A percentile compares a stretch with the other conserved stretches of the same genome.
These are phyloP conservation scores for Zygoascus hellenicus DNA, from an alignment of 1,139 yeast species.

Conservation along the genomic window DNA sequence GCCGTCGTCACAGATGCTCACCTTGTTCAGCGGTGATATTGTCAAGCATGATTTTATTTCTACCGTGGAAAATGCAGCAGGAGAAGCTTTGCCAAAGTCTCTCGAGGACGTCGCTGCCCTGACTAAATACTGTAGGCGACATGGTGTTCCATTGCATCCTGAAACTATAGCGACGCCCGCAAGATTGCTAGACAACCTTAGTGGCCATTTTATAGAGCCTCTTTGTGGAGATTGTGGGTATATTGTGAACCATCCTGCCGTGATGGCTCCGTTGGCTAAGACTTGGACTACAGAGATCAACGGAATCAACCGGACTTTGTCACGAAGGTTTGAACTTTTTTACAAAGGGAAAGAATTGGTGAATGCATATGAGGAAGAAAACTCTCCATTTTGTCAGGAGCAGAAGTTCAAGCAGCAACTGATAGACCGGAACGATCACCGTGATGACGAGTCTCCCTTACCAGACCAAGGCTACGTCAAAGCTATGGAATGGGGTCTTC, in stretches of 20 bases:
- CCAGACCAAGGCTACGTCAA: conserved; percentile 71
- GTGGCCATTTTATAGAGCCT: conserved; percentile 62
- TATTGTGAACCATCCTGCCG: conserved; percentile 77
- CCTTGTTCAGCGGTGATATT: conserved; percentile 10
- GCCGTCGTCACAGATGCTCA: conserved; percentile 7
- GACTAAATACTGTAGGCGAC: conserved; percentile 32
- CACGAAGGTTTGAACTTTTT: conserved; percentile 77
- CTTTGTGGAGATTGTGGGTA: conserved; percentile 45
- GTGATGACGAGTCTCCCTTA: conserved; percentile 58
- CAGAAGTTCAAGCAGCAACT: conserved; percentile 32
- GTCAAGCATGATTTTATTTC: conserved; percentile 45
- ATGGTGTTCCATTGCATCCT: conserved; percentile 46
- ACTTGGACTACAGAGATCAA: conserved; percentile 38
- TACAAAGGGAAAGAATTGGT: conserved; percentile 76
- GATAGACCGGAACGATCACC: conserved; percentile 18
- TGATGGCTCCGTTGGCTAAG: conserved; percentile 84
- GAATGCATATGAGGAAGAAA: conserved; percentile 96
- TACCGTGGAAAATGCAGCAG: conserved; percentile 42
- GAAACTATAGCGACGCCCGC: conserved; percentile 37
- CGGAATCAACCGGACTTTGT: conserved; percentile 38
- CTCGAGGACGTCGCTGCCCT: conserved; percentile 28
- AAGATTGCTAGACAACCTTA: conserved; percentile 60
- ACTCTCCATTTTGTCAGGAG: conserved; percentile 70
- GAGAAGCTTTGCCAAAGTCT: conserved; percentile 37
- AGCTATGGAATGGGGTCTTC: conserved; percentile 86